Evolutionary conservation across 768 basidiomycete species (phyloP), one percentile per base, ranked within the genome.

Genomic region (Tephrocybe sp.): DNA sequence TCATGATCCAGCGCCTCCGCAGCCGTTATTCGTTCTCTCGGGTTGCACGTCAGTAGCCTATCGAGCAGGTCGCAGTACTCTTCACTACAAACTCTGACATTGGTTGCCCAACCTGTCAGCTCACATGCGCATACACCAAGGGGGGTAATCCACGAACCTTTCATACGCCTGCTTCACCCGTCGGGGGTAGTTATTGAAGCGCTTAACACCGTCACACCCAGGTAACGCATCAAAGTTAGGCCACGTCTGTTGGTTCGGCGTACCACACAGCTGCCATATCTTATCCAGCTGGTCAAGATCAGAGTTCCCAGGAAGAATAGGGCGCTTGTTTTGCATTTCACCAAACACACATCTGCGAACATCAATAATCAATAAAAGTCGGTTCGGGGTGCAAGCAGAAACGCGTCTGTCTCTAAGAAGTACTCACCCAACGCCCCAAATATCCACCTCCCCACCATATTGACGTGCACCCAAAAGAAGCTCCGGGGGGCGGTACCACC

Each of bases 381-480:
- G n/a, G n/a, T n/a, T n/a, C n/a, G n/a, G n/a, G n/a, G n/a, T n/a
- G n/a, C n/a, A n/a, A n/a, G n/a, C 4, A 14, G 39, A 12, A 53
- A 19, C 5, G n/a, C n/a, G n/a, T n/a, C n/a, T n/a, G n/a, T n/a
- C n/a, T n/a, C n/a, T n/a, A n/a, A n/a, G n/a, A n/a, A n/a, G n/a
- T n/a, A 73, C 84, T 60, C 64, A 95, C 84, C 96, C 97, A 47
- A 98, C 85, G 6, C 96, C 93, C 97, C 97, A 99, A 61, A 99
- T 86, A 67, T 99, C 97, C 38, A 99, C 87, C 59, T 93, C 92
- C 0, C 91, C 89, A 8, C 92, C 92, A 59, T 99, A 98, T 54
- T 89, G 82, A 40, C 85, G 77, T 13, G 91, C 88, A 35, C 95
- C 94, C 12, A 99, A 75, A 11, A 99, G 74, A 2, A 99, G 73